These are phyloP conservation scores for Oxytropis ochrocephala DNA, from an alignment of 306 rosid genomes.

Conservation along the genomic window DNA sequence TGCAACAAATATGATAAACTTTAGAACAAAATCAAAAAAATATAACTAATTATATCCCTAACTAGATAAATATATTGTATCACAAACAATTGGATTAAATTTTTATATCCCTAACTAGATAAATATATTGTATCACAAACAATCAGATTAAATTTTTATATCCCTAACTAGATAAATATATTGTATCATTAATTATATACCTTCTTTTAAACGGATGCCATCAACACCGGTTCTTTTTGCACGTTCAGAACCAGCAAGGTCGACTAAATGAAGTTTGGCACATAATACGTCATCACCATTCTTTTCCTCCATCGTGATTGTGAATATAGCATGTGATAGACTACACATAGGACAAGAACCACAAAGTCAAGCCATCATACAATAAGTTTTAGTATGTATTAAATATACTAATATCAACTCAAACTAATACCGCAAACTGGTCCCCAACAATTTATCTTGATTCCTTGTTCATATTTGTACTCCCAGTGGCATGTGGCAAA, in stretches of 20 bases:
- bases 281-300: conserved; percentile 77
- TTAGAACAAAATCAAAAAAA: background rate
- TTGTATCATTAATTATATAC: conserved; percentile 44
- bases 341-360: conserved; percentile 29
- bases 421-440: background rate
- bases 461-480: conserved; percentile 96
- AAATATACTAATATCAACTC: background rate
- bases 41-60: background rate
- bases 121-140: no score
- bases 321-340: conserved; percentile 97
- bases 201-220: conserved; percentile 95
- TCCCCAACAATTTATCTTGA: conserved; percentile 51
- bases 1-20: background rate
- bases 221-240: conserved; percentile 97
- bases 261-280: conserved; percentile 88
- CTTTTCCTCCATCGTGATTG: conserved; percentile 91
- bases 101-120: conserved; percentile 17
- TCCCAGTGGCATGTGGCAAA: conserved; percentile 80
- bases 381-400: background rate
- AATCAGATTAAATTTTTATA: no score
- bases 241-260: conserved; percentile 95
- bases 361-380: conserved; percentile 4
- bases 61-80: background rate
- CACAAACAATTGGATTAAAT: conserved; percentile 15
- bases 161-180: no score